Evolutionary conservation across 2,329 filamentous ascomycete species (phyloP), one percentile per base, ranked within the genome.

Genomic region (Metarhizium brunneum): DNA sequence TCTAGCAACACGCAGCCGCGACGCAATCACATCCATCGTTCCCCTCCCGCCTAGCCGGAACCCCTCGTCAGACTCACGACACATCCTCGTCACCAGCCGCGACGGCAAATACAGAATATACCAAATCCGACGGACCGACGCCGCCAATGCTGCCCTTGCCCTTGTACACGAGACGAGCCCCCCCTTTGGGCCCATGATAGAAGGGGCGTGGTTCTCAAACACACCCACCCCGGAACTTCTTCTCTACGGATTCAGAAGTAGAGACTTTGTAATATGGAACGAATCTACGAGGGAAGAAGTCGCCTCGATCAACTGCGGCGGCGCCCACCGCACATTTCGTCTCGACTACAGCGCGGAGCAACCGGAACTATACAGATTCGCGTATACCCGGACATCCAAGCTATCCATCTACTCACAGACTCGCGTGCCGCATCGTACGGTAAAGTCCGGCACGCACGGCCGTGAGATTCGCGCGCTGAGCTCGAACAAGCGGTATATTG

Each of bases 261-360:
- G 84, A 59, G 76, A 83, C 50, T 95, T 97, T 65, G 76, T 95
- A 13, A 79, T 92, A 10, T 94, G 89, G 82, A 89, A 96, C 66
- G 84, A 88, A 65, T 84, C 82, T 0, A 75, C 74, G 2, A 84
- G 89, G 57, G 79, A 83, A 55, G 87, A 92, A 63, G 69, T 92
- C 16, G 81, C 86, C 54, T 78, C 76, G 1, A 77, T 95, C 35
- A 85, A 91, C 51, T 96, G 92, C 65, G 92, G 92, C 55, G 92
- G 92, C 38, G 85, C 85, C 0, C 90, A 96, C 65, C 82, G 92
- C 54, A 85, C 80, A 36, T 96, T 90, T 78, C 80, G 82, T n/a
- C 59, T 73, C 52, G 59, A 58, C 30, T 69, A 70, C 55, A 61
- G 66, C 56, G 59, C 66, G 29, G 55, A 54, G 60, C 58, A 74